A percentile compares a stretch with the other conserved stretches of the same genome.
phyloP scores from a whole-genome alignment of 1,284 basidiomycete species.

The Pascua guehoae region DNA sequence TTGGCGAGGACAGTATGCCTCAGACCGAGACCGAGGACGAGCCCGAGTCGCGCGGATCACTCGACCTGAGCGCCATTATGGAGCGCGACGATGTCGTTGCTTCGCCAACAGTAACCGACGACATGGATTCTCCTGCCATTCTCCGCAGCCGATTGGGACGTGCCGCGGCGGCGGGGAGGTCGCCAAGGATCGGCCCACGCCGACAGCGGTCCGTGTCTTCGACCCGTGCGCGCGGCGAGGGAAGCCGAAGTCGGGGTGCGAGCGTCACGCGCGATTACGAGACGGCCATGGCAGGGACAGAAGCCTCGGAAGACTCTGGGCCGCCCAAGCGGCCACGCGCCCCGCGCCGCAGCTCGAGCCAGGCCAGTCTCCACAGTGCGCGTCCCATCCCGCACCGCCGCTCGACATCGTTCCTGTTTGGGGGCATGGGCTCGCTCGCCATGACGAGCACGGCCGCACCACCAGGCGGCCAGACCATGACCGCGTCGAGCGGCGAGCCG shows the following conservation, averaged over 20 bases:
- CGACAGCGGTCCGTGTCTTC: neutral
- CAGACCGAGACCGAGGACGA: neutral
- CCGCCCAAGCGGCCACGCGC: conserved; percentile 12
- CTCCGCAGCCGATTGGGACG: neutral
- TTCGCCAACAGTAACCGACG: too few relatives aligned
- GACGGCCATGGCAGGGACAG: neutral
- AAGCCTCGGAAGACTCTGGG: conserved; percentile 27
- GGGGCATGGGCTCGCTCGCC: conserved; percentile 37
- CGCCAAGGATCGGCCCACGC: neutral
- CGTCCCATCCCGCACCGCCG: conserved; percentile 16
- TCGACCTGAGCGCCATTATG: neutral
- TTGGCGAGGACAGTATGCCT: neutral
- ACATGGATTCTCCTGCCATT: too few relatives aligned
- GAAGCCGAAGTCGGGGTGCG: neutral
- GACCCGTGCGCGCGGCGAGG: neutral
- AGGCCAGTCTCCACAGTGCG: conserved; percentile 13
- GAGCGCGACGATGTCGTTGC: neutral
- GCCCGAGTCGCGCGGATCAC: neutral
- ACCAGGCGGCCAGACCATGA: neutral
- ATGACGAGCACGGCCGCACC: conserved; percentile 4
- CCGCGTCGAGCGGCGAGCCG: conserved; percentile 4
- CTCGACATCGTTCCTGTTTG: conserved; percentile 41
- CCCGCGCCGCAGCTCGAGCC: conserved; percentile 14
- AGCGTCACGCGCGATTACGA: conserved; percentile 14
- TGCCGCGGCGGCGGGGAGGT: neutral